These are phyloP conservation scores for Leccinum subtestaceum DNA, from an alignment of 768 basidiomycete species.

Conservation along the genomic window DNA sequence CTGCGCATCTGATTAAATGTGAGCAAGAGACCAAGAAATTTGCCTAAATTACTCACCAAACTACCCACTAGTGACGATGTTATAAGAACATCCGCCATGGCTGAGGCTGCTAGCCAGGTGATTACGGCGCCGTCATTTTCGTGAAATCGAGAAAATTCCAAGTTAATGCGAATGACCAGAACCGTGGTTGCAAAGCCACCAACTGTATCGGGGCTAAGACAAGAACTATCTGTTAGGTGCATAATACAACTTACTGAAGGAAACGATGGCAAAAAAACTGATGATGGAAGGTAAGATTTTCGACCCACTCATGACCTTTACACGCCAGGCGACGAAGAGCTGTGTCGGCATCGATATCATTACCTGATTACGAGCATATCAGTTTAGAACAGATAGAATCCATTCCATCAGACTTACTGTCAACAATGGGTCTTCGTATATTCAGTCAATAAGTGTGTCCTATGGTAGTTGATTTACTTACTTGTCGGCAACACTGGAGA, in stretches of 20 bases:
- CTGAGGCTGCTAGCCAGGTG: not conserved
- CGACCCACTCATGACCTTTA: constrained; percentile 35
- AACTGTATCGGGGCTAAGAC: constrained; percentile 17
- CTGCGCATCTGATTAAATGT: constrained; percentile 31
- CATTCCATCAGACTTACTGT: constrained; percentile 33
- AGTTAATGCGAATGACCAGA: constrained; percentile 11
- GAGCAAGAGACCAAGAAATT: not conserved
- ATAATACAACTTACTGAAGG: constrained; percentile 10
- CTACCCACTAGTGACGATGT: not conserved
- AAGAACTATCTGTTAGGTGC: not conserved
- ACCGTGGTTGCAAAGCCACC: constrained; percentile 36
- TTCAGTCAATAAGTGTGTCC: not conserved
- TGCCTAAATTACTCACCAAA: not conserved
- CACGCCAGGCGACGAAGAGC: constrained; percentile 46
- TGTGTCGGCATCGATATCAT: constrained; percentile 45
- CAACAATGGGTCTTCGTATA: constrained; percentile 39
- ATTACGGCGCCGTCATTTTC: not conserved
- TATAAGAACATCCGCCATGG: not conserved
- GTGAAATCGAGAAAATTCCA: not conserved
- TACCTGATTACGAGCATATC: constrained; percentile 30
- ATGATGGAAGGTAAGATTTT: constrained; percentile 28
- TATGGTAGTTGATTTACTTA: constrained; percentile 1
- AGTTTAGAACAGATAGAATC: not conserved
- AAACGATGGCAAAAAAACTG: constrained; percentile 1
- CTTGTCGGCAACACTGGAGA: constrained; percentile 11